Evolutionary conservation across 2,329 filamentous ascomycete genomes (phyloP), one percentile per base, ranked within the genome.

Genomic region (Atkinsonella hypoxylon): DNA sequence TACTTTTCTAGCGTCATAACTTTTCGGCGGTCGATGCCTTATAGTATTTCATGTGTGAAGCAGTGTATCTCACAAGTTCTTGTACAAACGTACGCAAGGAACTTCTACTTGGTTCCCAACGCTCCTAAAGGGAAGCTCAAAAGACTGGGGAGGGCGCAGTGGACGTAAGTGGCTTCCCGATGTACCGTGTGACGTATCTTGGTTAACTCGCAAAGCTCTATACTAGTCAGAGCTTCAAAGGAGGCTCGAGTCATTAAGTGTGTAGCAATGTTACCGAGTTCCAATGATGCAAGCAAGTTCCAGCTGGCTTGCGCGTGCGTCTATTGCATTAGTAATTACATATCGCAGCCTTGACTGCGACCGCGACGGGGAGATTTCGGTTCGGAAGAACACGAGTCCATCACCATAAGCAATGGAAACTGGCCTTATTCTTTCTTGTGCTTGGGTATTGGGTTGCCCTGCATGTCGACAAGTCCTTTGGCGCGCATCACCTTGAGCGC

Each of bases 381-480:
- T 36, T 15, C 6, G 34, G 34, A 15, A 36, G 34, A 4, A 15
- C 5, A 26, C 26, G 26, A 6, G 26, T 26, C 26, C 26, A 26
- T 8, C 26, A 8, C 26, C 26, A 5, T 26, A 26, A 26, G 26
- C 26, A 15, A 36, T 36, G 34, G 34, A 36, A 36, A 11, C 34
- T 15, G 7, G 7, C 13, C 22, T 58, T 57, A 61, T 54, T 63
- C 58, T 48, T 58, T 57, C 49, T 66, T 65, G 15, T 52, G 47
- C 56, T 66, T 63, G 12, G 51, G 55, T 51, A 71, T 66, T 0
- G 61, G 66, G 50, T 71, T 64, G 26, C 67, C 69, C 48, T 69
- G 60, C 57, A 72, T 68, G 32, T 73, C 70, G 1, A 72, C 66
- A 3, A 73, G 60, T 0, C 70, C 70, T 59, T 71, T 72, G 48